Evolutionary conservation across 73 alveolate species (phyloP), one percentile per base, ranked within the genome.

Genomic region (Paraurostyla sp.): DNA sequence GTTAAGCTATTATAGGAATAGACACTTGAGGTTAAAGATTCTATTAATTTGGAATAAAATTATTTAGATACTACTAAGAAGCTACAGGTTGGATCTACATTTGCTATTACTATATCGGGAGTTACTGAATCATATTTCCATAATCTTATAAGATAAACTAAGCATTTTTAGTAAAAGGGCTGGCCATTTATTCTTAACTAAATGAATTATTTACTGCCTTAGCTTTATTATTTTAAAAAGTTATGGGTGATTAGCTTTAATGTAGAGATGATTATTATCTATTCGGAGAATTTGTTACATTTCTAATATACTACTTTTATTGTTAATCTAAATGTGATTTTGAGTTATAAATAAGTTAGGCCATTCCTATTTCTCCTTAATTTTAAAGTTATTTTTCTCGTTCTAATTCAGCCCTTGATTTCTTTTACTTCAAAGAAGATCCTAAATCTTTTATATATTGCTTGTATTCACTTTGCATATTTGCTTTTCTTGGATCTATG

Each of bases 351-450:
- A 69, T 38, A 4, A 22, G 42, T 69, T 13, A 38, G 2, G 84
- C 84, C 62, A 69, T 41, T 38, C 84, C 84, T 11, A 69, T 18
- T 42, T 69, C 84, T 33, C 3, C 33, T 40, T 69, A 40, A 18
- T 13, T 40, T 20, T 69, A 41, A 18, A 41, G 6, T 69, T 69
- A 40, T 29, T 69, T 69, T 40, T 69, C 84, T 42, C 84, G 6
- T 69, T 69, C 84, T 69, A 69, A 33, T 43, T 69, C 84, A 36
- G 40, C 65, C 84, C 84, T 69, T 41, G 84, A 69, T 25, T 69
- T 69, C 38, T 69, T 69, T 15, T 38, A 13, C 6, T 22, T 33
- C 6, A 69, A n/a, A 15, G 9, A 69, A 42, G 4, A 4, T 4
- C 62, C 42, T 11, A 69, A 32, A 2, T 69, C 68, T 9, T 36